Percentiles rank a stretch among this genome's conserved stretches.
Conservation (phyloP, 2,329 filamentous ascomycete genomes). For the Nothomitra cinnamomea region DNA sequence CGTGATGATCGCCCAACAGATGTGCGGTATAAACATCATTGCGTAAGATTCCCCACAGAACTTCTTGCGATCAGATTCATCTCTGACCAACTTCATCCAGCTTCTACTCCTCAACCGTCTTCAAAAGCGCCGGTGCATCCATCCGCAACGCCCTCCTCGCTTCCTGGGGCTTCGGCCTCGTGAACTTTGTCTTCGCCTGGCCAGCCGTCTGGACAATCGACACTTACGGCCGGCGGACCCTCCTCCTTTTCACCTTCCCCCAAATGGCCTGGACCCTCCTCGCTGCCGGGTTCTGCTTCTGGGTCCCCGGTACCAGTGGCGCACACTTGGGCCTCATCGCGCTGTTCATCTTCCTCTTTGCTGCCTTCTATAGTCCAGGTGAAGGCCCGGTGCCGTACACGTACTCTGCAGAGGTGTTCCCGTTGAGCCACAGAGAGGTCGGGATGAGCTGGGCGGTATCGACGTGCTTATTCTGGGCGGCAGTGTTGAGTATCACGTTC, state of each 20-base stretch:
- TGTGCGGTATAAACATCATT: constrained; percentile 33
- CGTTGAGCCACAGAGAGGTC: constrained; percentile 15
- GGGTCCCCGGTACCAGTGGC: constrained; percentile 26
- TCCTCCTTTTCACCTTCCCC: constrained; percentile 45
- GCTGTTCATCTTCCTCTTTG: constrained; percentile 47
- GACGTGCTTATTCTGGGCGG: constrained; percentile 24
- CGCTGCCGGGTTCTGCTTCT: constrained; percentile 42
- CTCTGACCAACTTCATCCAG: too few species aligned
- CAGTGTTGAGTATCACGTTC: constrained; percentile 23
- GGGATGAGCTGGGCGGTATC: constrained; percentile 26
- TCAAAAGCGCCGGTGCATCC: constrained; percentile 35
- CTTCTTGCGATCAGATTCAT: too few species aligned
- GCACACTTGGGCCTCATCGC: constrained; percentile 37
- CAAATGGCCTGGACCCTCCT: constrained; percentile 40
- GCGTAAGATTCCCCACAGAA: not conserved
- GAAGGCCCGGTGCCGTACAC: constrained; percentile 23
- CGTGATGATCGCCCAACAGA: constrained; percentile 59
- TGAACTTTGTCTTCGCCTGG: constrained; percentile 50
- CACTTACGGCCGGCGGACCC: constrained; percentile 43
- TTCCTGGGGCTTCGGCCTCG: constrained; percentile 46
- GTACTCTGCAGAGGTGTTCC: constrained; percentile 7
- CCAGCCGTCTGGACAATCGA: constrained; percentile 50
- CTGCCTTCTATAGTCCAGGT: constrained; percentile 44
- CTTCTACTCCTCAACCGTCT: constrained; percentile 51
- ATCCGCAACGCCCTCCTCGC: constrained; percentile 40